These are phyloP conservation scores for Kazachstania sp. DNA, from an alignment of 1,139 yeast genomes.

Conservation along the genomic window DNA sequence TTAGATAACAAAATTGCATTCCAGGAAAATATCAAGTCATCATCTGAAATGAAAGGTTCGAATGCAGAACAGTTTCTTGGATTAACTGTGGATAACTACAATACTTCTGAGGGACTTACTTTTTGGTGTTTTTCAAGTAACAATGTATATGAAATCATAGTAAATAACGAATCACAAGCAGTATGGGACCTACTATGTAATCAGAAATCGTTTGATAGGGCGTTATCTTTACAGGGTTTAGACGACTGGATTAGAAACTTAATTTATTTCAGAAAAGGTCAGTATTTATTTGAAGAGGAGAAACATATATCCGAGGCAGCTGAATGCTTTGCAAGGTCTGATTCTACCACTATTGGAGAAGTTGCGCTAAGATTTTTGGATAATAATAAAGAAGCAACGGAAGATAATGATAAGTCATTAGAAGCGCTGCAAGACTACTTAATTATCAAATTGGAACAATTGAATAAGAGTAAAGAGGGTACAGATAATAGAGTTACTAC, in stretches of 20 bases:
- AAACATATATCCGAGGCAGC: slow-evolving; percentile 46
- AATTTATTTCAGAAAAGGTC: slow-evolving; percentile 58
- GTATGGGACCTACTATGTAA: slow-evolving; percentile 70
- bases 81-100: slow-evolving; percentile 47
- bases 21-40: slow-evolving; percentile 31
- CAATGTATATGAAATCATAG: slow-evolving; percentile 56
- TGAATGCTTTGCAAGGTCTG: slow-evolving; percentile 47
- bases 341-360: slow-evolving; percentile 51
- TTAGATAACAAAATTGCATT: slow-evolving; percentile 41
- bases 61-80: slow-evolving; percentile 43
- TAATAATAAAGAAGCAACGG: slow-evolving; percentile 32
- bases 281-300: slow-evolving; percentile 36
- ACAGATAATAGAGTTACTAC: neutral
- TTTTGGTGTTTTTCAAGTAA: slow-evolving; percentile 51
- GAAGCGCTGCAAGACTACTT: slow-evolving; percentile 48
- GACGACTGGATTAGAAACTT: slow-evolving; percentile 40
- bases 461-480: slow-evolving; percentile 28
- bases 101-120: slow-evolving; percentile 32
- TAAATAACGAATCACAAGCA: slow-evolving; percentile 59
- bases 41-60: slow-evolving; percentile 20
- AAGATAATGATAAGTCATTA: neutral
- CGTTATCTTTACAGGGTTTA: slow-evolving; percentile 43
- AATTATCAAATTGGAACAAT: slow-evolving; percentile 39
- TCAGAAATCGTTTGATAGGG: slow-evolving; percentile 57
- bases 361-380: slow-evolving; percentile 53